Evolutionary conservation across 1,139 yeast species (phyloP).

Genomic region (Magnusiomyces tetraspermus): DNA sequence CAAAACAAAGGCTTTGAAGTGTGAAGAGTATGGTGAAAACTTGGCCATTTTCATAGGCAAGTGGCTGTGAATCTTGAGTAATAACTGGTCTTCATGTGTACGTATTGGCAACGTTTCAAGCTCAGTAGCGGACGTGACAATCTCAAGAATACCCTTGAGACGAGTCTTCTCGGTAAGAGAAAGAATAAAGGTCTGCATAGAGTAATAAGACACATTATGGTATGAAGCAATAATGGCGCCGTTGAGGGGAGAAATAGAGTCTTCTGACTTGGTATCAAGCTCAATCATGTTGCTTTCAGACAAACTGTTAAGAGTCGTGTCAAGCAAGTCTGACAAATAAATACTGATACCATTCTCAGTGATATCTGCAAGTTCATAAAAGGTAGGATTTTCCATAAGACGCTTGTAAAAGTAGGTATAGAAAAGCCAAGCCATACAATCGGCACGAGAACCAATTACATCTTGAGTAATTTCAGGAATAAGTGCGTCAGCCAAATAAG

Average conservation of each 20-base stretch:
- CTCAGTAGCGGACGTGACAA: conserved; percentile 59
- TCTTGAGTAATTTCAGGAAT: conserved; percentile 61
- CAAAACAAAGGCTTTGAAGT: conserved; percentile 61
- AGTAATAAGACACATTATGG: conserved; percentile 51
- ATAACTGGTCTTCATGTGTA: conserved; percentile 43
- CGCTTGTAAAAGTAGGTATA: conserved; percentile 76
- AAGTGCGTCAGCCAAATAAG: conserved; percentile 54
- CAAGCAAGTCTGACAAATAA: conserved; percentile 74
- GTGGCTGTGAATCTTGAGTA: conserved; percentile 45
- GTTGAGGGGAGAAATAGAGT: conserved; percentile 49
- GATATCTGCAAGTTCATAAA: conserved; percentile 63
- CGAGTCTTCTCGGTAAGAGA: conserved; percentile 48
- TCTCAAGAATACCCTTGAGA: conserved; percentile 50
- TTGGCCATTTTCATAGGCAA: conserved; percentile 49
- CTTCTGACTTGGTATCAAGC: conserved; percentile 40
- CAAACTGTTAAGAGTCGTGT: conserved; percentile 58
- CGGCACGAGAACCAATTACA: conserved; percentile 63
- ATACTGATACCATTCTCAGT: conserved; percentile 66
- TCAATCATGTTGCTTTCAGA: conserved; percentile 55
- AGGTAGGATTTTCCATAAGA: conserved; percentile 74
- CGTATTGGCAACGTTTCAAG: conserved; percentile 57
- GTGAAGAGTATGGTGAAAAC: conserved; percentile 43
- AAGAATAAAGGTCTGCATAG: conserved; percentile 53
- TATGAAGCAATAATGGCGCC: conserved; percentile 71
- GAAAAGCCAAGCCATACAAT: conserved; percentile 85